Conservation (phyloP, 2,329 filamentous ascomycete species). For the Penicillium sp. region DNA sequence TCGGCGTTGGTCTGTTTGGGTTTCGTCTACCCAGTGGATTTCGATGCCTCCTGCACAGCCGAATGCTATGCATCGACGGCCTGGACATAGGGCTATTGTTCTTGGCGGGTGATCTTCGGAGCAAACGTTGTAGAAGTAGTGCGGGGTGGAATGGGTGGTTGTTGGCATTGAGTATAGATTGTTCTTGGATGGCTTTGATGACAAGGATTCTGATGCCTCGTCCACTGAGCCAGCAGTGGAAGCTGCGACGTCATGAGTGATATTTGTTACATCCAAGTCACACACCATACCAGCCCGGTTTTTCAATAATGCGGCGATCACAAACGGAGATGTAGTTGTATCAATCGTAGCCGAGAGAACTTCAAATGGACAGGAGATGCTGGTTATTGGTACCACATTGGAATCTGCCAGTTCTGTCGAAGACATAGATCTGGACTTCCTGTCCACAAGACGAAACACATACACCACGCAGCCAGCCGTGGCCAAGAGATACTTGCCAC, state of each 20-base stretch:
- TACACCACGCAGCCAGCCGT: constrained; percentile 57
- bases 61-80: constrained; percentile 65
- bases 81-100: constrained; percentile 67
- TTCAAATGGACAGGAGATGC: constrained; percentile 57
- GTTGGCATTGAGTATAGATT: neutral
- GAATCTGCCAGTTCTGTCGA: constrained; percentile 30
- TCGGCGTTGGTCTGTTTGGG: constrained; percentile 38
- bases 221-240: constrained; percentile 13
- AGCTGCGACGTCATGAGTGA: neutral
- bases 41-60: constrained; percentile 65
- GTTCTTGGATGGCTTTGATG: constrained; percentile 1
- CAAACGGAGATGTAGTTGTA: constrained; percentile 55
- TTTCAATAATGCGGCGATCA: constrained; percentile 61
- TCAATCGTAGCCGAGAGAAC: constrained; percentile 65
- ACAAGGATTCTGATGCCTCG: neutral
- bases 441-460: constrained; percentile 52
- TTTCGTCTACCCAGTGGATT: constrained; percentile 60
- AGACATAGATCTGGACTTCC: constrained; percentile 16
- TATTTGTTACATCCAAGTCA: constrained; percentile 45
- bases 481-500: constrained; percentile 59
- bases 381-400: constrained; percentile 50
- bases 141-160: constrained; percentile 37
- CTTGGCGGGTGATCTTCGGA: constrained; percentile 63
- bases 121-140: constrained; percentile 56
- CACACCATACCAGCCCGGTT: constrained; percentile 63